phyloP scores from a whole-genome alignment of 1,139 yeast genomes.

The Debaryomyces singareniensis region DNA sequence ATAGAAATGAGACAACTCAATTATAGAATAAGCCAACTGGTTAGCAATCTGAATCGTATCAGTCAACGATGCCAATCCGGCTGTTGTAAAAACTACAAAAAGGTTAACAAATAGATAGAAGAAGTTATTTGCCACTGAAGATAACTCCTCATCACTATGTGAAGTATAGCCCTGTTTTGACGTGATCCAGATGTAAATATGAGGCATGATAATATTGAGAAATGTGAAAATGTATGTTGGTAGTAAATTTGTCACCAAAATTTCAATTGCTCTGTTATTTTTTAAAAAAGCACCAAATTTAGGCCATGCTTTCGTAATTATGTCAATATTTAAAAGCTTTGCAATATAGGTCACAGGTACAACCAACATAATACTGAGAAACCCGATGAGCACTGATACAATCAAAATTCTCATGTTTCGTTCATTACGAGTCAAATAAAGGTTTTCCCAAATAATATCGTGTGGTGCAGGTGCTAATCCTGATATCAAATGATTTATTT shows the following conservation, averaged over 20 bases:
- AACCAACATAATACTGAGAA: conserved; percentile 60
- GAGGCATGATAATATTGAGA: conserved; percentile 68
- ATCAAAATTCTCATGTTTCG: conserved; percentile 53
- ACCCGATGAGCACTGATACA: conserved; percentile 58
- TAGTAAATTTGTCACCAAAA: conserved; percentile 69
- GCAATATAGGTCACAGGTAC: conserved; percentile 73
- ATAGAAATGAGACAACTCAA: conserved; percentile 68
- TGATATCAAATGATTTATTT: conserved; percentile 65
- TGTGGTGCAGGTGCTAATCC: conserved; percentile 83
- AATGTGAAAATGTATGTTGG: conserved; percentile 74
- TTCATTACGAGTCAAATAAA: conserved; percentile 53
- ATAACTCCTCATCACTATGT: conserved; percentile 74
- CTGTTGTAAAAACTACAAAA: conserved; percentile 76
- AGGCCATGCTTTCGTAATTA: conserved; percentile 70
- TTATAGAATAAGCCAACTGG: conserved; percentile 65
- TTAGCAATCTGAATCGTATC: conserved; percentile 74
- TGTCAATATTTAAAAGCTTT: conserved; percentile 59
- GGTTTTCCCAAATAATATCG: conserved; percentile 76
- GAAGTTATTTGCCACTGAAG: conserved; percentile 75
- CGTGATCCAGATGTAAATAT: conserved; percentile 66
- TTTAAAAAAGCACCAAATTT: conserved; percentile 58
- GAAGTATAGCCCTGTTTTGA: conserved; percentile 70
- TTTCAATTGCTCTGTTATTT: conserved; percentile 49
- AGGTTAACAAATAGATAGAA: conserved; percentile 79
- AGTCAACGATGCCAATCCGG: conserved; percentile 69